Percentiles rank a stretch among this genome's conserved stretches.
phyloP scores from a whole-genome alignment of 208 protist species.

The Sergeia podlipaevii region DNA sequence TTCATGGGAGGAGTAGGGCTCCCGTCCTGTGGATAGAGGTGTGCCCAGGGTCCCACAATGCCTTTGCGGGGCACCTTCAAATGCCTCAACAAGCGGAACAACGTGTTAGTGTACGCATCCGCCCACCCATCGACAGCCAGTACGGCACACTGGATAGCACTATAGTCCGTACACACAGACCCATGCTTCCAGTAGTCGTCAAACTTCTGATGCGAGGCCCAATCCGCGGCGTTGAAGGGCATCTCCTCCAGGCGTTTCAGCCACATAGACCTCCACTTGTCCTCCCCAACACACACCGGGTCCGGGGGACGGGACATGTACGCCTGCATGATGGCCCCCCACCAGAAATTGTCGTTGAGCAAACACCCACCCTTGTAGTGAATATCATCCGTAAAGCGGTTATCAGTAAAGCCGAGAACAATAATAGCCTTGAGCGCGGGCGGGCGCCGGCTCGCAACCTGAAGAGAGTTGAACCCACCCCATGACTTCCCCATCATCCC shows the following conservation, averaged over 20 bases:
- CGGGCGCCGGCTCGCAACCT: slow-evolving; percentile 54
- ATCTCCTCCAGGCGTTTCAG: slow-evolving; percentile 41
- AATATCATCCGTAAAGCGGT: slow-evolving; percentile 68
- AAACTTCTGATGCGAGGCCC: slow-evolving; percentile 42
- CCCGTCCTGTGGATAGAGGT: slow-evolving; percentile 63
- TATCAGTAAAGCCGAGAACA: slow-evolving; percentile 58
- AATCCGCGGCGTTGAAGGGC: slow-evolving; percentile 47
- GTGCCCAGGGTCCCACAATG: slow-evolving; percentile 58
- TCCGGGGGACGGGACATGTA: slow-evolving; percentile 45
- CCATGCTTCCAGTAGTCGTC: slow-evolving; percentile 64
- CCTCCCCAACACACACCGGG: slow-evolving; percentile 31
- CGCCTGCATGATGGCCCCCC: slow-evolving; percentile 63
- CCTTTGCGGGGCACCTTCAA: slow-evolving; percentile 47
- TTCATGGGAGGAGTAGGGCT: slow-evolving; percentile 43
- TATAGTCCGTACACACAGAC: slow-evolving; percentile 52
- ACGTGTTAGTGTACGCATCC: slow-evolving; percentile 57
- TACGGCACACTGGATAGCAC: slow-evolving; percentile 43
- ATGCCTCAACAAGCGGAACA: slow-evolving; percentile 42
- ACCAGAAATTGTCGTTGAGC: slow-evolving; percentile 75
- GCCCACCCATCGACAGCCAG: slow-evolving; percentile 54
- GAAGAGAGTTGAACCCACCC: slow-evolving; percentile 63
- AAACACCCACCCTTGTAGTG: slow-evolving; percentile 69
- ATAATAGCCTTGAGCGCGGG: slow-evolving; percentile 53
- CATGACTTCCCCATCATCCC: slow-evolving; percentile 75
- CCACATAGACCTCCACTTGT: slow-evolving; percentile 40